phyloP scores from a whole-genome alignment of 2,329 filamentous ascomycete genomes.

The Colletotrichum phormii region DNA sequence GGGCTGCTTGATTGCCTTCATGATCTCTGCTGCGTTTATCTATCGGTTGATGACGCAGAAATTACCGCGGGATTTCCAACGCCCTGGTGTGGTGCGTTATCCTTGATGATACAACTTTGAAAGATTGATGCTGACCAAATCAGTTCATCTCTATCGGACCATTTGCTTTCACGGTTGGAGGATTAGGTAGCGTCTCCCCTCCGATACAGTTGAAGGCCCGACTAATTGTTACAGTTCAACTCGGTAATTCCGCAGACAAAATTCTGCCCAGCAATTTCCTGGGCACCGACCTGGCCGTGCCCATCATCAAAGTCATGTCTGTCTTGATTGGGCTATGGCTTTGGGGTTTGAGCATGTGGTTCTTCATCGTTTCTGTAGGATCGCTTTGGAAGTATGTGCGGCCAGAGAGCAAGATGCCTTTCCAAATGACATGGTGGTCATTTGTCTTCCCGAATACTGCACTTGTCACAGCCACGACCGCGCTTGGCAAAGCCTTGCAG shows the following conservation, averaged over 20 bases:
- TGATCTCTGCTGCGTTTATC: slow-evolving; percentile 87
- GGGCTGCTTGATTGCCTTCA: slow-evolving; percentile 71
- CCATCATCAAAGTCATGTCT: slow-evolving; percentile 60
- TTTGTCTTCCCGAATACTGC: slow-evolving; percentile 87
- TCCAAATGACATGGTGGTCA: slow-evolving; percentile 88
- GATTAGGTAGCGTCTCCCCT: slow-evolving; percentile 49
- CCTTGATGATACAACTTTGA: slow-evolving; percentile 7
- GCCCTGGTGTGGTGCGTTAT: slow-evolving; percentile 74
- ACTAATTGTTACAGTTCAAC: slow-evolving; percentile 47
- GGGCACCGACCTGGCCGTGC: slow-evolving; percentile 53
- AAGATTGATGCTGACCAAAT: background rate
- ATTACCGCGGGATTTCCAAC: slow-evolving; percentile 78
- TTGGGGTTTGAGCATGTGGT: slow-evolving; percentile 86
- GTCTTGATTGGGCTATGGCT: slow-evolving; percentile 80
- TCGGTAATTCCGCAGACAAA: slow-evolving; percentile 55
- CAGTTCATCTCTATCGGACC: slow-evolving; percentile 86
- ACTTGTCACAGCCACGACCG: slow-evolving; percentile 78
- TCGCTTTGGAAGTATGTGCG: slow-evolving; percentile 77
- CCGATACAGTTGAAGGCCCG: background rate
- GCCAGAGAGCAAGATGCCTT: slow-evolving; percentile 70
- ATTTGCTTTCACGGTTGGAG: slow-evolving; percentile 67
- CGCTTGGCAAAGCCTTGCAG: slow-evolving; percentile 72
- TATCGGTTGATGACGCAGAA: slow-evolving; percentile 92
- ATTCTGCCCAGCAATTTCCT: slow-evolving; percentile 58
- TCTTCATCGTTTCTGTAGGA: slow-evolving; percentile 83